Base-by-base conservation (phyloP, 225 moss, liverwort and hornwort genomes). In the Polytrichum commune region DNA sequence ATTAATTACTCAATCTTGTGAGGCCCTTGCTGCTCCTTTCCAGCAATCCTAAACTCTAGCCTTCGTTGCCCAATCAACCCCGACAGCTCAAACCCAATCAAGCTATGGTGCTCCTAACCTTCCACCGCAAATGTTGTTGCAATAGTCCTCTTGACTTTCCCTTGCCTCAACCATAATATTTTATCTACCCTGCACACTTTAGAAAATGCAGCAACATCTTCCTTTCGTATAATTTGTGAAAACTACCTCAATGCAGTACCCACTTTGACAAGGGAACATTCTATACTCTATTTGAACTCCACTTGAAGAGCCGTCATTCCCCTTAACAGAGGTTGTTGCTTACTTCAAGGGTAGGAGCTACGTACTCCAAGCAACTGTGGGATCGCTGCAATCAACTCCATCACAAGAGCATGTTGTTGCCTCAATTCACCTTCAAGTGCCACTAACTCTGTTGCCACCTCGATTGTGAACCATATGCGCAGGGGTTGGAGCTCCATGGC, bases 291-390 rank as follows among this genome's bases (percentile, higher is more conserved):
- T 82, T 74, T 83, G 88, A 85, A 79, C 80, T 93, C 95, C 89
- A 70, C 84, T 83, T 82, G 85, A 88, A 82, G 84, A 85, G 83
- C 89, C 89, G 91, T 88, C 89, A 88, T 90, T 93, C 91, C 93
- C 89, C 85, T 93, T 91, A 88, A 79, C 78, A 74, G 85, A 88
- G 82, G 82, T 82, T 85, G 81, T 7, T 32, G 32, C 77, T 89
- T 78, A 78, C 94, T 84, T 90, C 90, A 70, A 87, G 72, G 81
- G 78, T 78, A 53, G 77, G 79, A 82, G 84, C 85, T 86, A 86
- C 65, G 55, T 61, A 74, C 74, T 84, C 72, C 74, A 55, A 69
- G 80, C 87, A 91, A 73, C 89, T 86, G 89, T 68, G 86, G 89
- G 70, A 86, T 86, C 84, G 86, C 91, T 86, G 84, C 84, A 68